A percentile compares a stretch with the other conserved stretches of the same genome.
These are phyloP conservation scores for Nicotiana otophora DNA, from an alignment of 257 asterid genomes.

Conservation along the genomic window DNA sequence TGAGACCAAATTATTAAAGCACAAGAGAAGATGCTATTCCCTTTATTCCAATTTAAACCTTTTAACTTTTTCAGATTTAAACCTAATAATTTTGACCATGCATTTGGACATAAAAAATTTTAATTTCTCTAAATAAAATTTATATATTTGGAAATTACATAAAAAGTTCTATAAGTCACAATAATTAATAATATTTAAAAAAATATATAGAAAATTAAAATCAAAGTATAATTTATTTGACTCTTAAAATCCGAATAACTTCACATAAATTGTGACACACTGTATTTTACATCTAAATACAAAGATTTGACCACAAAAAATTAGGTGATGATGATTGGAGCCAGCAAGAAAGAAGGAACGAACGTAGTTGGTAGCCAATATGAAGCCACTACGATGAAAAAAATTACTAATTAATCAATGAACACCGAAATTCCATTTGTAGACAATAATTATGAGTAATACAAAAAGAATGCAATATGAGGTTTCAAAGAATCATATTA, in stretches of 20 bases:
- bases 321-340: constrained; percentile 18
- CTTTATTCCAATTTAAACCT: too few species aligned
- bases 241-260: too few species aligned
- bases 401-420: neutral
- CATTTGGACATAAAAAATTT: too few species aligned
- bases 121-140: too few species aligned
- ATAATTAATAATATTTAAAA: too few species aligned
- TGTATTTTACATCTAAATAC: neutral
- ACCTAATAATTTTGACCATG: too few species aligned
- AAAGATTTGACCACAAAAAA: constrained; percentile 9
- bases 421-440: neutral
- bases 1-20: neutral
- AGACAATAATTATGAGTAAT: neutral
- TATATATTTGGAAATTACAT: too few species aligned
- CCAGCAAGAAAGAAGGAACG: constrained; percentile 14
- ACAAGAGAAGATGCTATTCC: neutral
- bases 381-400: constrained; percentile 1
- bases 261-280: too few species aligned
- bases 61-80: too few species aligned
- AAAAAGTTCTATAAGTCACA: too few species aligned
- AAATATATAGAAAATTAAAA: too few species aligned
- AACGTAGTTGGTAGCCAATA: constrained; percentile 3
- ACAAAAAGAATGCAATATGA: neutral
- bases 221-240: too few species aligned
- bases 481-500: neutral